phyloP scores from a whole-genome alignment of 2,329 filamentous ascomycete species.

The Cadophora sp. region DNA sequence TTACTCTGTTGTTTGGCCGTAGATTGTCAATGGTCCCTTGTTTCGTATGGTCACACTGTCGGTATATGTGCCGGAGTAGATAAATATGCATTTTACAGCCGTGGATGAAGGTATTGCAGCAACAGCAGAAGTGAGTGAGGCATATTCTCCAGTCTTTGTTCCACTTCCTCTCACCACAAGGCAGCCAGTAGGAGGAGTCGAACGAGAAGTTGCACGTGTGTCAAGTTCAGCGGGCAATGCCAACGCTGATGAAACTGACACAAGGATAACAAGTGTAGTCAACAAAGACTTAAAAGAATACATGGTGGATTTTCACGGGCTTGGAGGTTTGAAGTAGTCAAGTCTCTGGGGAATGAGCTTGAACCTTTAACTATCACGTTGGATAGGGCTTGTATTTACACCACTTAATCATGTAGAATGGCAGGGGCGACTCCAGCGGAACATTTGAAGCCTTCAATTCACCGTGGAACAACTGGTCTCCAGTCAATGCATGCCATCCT shows the following conservation, averaged over 20 bases:
- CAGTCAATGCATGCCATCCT: neutral
- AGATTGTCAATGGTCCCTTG: conserved; percentile 37
- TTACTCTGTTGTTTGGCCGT: conserved; percentile 45
- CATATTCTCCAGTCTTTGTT: conserved; percentile 22
- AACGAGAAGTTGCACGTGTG: neutral
- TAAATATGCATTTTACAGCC: conserved; percentile 50
- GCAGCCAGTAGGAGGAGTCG: conserved; percentile 18
- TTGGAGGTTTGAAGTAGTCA: neutral
- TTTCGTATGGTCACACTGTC: conserved; percentile 54
- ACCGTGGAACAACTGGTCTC: neutral
- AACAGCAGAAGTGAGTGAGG: conserved; percentile 3
- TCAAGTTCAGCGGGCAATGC: neutral
- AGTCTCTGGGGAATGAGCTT: neutral
- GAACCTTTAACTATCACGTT: neutral
- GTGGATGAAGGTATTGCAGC: neutral
- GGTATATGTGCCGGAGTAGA: conserved; percentile 59
- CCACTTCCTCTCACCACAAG: conserved; percentile 19
- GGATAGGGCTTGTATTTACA: no score
- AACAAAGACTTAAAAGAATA: neutral
- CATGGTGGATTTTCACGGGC: neutral
- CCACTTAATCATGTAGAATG: no score
- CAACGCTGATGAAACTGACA: neutral
- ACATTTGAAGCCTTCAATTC: no score
- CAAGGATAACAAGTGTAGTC: neutral
- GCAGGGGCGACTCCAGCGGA: no score